Evolutionary conservation across 257 asterid genomes (phyloP).

Genomic region (Solanum virginianum): DNA sequence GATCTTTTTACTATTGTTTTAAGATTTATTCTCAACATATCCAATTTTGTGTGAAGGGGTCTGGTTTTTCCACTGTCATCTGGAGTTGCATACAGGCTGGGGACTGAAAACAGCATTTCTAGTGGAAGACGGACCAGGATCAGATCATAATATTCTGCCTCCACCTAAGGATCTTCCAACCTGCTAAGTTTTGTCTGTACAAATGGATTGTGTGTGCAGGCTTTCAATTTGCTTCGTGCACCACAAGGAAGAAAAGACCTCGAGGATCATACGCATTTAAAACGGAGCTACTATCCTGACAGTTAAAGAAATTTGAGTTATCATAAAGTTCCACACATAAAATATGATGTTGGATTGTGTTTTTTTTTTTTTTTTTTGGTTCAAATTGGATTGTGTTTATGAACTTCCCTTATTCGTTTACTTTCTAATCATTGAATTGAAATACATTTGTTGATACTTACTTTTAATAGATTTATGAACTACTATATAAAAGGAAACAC

Average conservation of each 20-base stretch:
- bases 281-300: too few relatives aligned
- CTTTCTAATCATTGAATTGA: not conserved
- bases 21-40: not conserved
- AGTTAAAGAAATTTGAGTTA: not conserved
- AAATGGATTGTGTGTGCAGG: not conserved
- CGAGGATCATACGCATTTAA: not conserved
- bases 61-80: slow-evolving; percentile 50
- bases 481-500: too few relatives aligned
- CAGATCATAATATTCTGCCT: slow-evolving; percentile 32
- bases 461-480: not conserved
- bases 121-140: slow-evolving; percentile 43
- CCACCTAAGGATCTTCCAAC: slow-evolving; percentile 50
- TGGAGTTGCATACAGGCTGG: slow-evolving; percentile 59
- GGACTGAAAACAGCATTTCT: slow-evolving; percentile 49
- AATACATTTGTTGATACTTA: not conserved
- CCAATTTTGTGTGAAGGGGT: slow-evolving; percentile 16
- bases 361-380: not conserved
- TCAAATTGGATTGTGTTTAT: not conserved
- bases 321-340: not conserved
- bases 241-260: not conserved
- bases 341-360: not conserved
- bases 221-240: not conserved
- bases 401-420: not conserved
- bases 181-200: slow-evolving; percentile 10
- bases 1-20: not conserved